Conservation (phyloP, 345 rosid species). For the Passiflora organensis region DNA sequence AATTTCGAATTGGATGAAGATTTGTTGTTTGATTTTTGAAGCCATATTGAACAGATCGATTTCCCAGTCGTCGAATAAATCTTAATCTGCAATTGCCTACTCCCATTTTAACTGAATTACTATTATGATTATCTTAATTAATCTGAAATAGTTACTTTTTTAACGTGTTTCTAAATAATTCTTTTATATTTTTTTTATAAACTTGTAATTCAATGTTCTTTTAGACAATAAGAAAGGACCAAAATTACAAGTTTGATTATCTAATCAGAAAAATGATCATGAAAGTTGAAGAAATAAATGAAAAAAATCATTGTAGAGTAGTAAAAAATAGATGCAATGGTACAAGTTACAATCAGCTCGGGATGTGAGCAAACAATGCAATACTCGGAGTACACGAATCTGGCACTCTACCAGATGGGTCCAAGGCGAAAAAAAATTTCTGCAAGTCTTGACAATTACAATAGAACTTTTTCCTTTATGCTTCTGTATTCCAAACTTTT, state of each 20-base stretch:
- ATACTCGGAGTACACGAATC: slow-evolving; percentile 10
- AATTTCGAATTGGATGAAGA: slow-evolving; percentile 8
- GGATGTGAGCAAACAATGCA: slow-evolving; percentile 16
- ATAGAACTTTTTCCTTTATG: slow-evolving; percentile 13
- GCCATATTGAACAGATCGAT: not conserved
- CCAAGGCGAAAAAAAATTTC: slow-evolving; percentile 26
- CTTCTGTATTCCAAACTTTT: slow-evolving; percentile 14
- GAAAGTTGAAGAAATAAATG: not conserved
- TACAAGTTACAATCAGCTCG: slow-evolving; percentile 21
- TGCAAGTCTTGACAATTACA: slow-evolving; percentile 5
- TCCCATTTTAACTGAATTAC: no score
- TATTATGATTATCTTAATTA: no score
- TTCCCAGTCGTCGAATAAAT: no score
- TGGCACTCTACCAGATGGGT: slow-evolving; percentile 17
- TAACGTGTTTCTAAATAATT: no score
- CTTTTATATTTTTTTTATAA: no score
- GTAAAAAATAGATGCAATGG: slow-evolving; percentile 5
- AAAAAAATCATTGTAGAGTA: not conserved
- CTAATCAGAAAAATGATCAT: not conserved
- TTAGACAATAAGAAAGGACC: slow-evolving; percentile 2
- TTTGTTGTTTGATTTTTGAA: slow-evolving; percentile 14
- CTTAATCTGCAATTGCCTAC: no score
- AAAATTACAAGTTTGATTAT: not conserved
- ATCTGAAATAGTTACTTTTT: no score
- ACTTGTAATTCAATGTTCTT: no score